Evolutionary conservation across 371 early-diverging fungal species (phyloP).

Genomic region (Mortierella sp.): DNA sequence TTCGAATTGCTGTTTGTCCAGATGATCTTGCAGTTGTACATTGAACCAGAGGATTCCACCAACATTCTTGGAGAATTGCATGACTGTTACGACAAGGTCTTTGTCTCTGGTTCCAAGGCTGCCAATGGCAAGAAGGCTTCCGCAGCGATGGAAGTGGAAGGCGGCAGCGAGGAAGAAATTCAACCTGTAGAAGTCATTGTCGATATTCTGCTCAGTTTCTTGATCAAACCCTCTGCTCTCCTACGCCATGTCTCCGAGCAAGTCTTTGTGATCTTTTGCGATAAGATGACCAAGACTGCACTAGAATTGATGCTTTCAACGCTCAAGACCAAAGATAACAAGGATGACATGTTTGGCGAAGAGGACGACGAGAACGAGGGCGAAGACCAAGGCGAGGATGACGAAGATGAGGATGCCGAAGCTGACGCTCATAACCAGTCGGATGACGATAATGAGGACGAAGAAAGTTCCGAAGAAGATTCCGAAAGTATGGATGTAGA

Average conservation of each 20-base stretch:
- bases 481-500: slow-evolving; percentile 1
- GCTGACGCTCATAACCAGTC: not conserved
- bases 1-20: slow-evolving; percentile 79
- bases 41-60: slow-evolving; percentile 73
- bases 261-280: slow-evolving; percentile 86
- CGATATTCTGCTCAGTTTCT: slow-evolving; percentile 88
- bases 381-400: slow-evolving; percentile 52
- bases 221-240: slow-evolving; percentile 84
- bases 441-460: slow-evolving; percentile 45
- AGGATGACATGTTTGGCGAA: slow-evolving; percentile 64
- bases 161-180: slow-evolving; percentile 63
- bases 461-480: slow-evolving; percentile 54
- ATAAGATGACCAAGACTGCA: slow-evolving; percentile 76
- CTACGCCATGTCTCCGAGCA: slow-evolving; percentile 81
- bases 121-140: slow-evolving; percentile 57
- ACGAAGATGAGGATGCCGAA: slow-evolving; percentile 52
- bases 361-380: slow-evolving; percentile 68
- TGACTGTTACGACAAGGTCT: slow-evolving; percentile 78
- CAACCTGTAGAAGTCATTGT: slow-evolving; percentile 90
- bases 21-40: slow-evolving; percentile 70
- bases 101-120: slow-evolving; percentile 40
- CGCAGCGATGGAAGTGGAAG: slow-evolving; percentile 17
- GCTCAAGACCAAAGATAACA: slow-evolving; percentile 62
- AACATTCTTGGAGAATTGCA: slow-evolving; percentile 73
- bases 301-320: slow-evolving; percentile 80